These are phyloP conservation scores for Francoa sonchifolia DNA, from an alignment of 441 rosid genomes.

Conservation along the genomic window DNA sequence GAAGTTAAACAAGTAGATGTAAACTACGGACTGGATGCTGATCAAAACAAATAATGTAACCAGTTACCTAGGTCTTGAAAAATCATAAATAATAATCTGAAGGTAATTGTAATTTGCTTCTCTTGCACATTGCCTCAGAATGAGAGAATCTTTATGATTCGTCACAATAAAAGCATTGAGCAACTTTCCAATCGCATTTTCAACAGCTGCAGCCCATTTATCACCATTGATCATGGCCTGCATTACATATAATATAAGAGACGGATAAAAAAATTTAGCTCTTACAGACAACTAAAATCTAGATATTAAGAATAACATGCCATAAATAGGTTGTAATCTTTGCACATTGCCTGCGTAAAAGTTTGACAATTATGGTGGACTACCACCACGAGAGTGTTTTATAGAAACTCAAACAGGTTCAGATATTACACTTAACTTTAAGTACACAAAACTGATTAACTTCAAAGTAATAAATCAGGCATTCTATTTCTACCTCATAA, in stretches of 20 bases:
- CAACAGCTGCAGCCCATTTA: conserved; percentile 86
- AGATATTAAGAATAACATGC: neutral
- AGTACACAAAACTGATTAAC: no score
- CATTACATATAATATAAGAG: conserved; percentile 13
- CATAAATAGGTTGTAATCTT: no score
- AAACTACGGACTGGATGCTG: conserved; percentile 6
- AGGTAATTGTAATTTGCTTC: conserved; percentile 60
- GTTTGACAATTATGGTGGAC: no score
- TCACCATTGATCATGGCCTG: conserved; percentile 73
- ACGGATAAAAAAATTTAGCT: conserved; percentile 1
- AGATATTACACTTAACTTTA: no score
- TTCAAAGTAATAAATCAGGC: no score
- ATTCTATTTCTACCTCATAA: no score
- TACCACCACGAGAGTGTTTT: no score
- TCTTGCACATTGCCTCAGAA: conserved; percentile 61
- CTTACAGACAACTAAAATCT: neutral
- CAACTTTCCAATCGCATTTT: conserved; percentile 75
- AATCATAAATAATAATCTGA: conserved; percentile 75
- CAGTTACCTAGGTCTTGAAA: conserved; percentile 73
- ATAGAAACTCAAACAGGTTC: no score
- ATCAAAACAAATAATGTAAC: conserved; percentile 8
- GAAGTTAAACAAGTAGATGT: conserved; percentile 9
- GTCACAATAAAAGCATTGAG: conserved; percentile 95
- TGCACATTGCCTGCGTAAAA: no score
- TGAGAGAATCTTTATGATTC: conserved; percentile 59